Evolutionary conservation across 768 basidiomycete species (phyloP), one percentile per base, ranked within the genome.

Genomic region (Naganishia randhawae): DNA sequence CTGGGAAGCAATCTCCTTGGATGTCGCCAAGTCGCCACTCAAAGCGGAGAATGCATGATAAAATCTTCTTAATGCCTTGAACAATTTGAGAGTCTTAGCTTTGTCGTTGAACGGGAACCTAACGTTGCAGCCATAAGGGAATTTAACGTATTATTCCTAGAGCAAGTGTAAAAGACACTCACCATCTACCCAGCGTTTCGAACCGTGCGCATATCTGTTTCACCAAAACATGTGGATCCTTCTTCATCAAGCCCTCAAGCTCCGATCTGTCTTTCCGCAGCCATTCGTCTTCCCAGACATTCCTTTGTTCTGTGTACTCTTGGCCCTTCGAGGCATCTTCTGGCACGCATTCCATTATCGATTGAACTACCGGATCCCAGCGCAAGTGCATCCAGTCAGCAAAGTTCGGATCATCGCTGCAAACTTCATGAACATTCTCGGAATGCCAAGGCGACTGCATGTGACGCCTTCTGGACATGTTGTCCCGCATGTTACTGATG

Each of bases 181-280:
- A 61, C 57, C 37, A 39, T 39, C 39, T 61, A 41, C 37, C 57
- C 3, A 61, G 57, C 8, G 39, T 25, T 29, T 61, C 57, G 16
- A 61, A 27, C 25, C 57, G 57, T 1, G 57, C 33, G 37, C 39
- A 61, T 25, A 61, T 41, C 35, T 42, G n/a, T 10, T 39, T 35
- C 19, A 61, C 37, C 22, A 61, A 14, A 25, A 41, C 32, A 8
- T 6, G 11, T 6, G 35, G 57, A 10, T 39, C 39, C 16, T 61
- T 39, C 14, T 25, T 39, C 57, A 61, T 61, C 37, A 61, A 41
- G 10, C 27, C 57, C 33, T 37, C 25, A 22, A 61, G 17, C 9
- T 25, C 39, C 17, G 39, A 35, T 27, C 27, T 35, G 37, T 61
- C 39, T 39, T 61, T 61, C 57, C 14, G 22, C 25, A 39, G 39